Percentiles rank a stretch among this genome's conserved stretches.
Conservation (phyloP, 192 early-diverging fungal genomes). For the Coemansia sp. region DNA sequence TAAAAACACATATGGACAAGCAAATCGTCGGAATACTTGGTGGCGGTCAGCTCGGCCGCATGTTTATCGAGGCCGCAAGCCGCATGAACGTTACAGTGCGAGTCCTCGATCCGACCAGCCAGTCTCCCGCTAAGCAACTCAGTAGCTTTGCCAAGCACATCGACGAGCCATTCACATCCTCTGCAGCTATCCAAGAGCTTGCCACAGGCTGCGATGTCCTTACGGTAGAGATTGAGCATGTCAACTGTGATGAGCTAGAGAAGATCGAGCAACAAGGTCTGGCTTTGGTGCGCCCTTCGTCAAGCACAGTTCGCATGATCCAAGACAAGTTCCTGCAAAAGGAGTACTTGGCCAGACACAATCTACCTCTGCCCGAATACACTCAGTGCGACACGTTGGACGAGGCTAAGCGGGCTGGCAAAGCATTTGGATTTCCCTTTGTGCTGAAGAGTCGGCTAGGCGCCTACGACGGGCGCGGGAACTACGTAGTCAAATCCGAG, state of each 20-base stretch:
- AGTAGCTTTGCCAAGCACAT: slow-evolving; percentile 70
- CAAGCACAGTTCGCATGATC: slow-evolving; percentile 81
- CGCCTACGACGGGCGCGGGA: slow-evolving; percentile 96
- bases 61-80: slow-evolving; percentile 94
- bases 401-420: slow-evolving; percentile 52
- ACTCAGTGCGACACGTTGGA: slow-evolving; percentile 54
- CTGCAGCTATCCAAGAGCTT: slow-evolving; percentile 71
- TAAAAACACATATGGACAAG: slow-evolving; percentile 26
- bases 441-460: slow-evolving; percentile 94
- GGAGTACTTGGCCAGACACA: slow-evolving; percentile 62
- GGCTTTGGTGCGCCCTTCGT: slow-evolving; percentile 73
- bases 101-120: slow-evolving; percentile 75
- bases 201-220: slow-evolving; percentile 76
- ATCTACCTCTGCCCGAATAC: slow-evolving; percentile 67
- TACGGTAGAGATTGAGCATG: slow-evolving; percentile 99
- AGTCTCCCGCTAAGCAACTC: slow-evolving; percentile 86
- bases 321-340: slow-evolving; percentile 98
- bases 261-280: slow-evolving; percentile 58
- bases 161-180: slow-evolving; percentile 82
- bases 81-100: slow-evolving; percentile 82
- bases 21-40: slow-evolving; percentile 60
- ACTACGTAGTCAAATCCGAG: slow-evolving; percentile 78
- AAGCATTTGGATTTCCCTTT: slow-evolving; percentile 84
- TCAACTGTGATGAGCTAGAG: slow-evolving; percentile 65
- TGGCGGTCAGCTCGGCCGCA: slow-evolving; percentile 98